Base-by-base conservation (phyloP, 2,329 filamentous ascomycete genomes). In the Stagonosporopsis cucurbitacearum region DNA sequence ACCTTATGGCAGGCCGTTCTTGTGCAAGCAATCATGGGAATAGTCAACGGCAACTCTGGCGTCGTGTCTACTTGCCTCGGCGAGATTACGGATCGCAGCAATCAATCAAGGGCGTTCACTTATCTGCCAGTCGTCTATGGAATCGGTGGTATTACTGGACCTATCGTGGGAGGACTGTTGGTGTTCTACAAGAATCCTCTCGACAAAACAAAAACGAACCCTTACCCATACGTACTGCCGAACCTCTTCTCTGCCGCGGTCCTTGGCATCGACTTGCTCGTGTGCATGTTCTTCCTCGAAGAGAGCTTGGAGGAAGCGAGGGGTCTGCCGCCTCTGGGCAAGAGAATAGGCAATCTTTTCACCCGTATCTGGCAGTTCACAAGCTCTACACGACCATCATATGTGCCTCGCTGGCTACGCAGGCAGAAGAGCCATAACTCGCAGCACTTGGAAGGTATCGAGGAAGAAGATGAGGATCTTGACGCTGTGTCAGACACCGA, bases 71-170 rank as follows among this genome's bases (percentile, higher is more conserved):
- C 95, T 0, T 96, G 94, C 44, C 77, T 99, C 44, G 95, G 95
- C 36, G 95, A 99, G 75, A 89, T 99, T 48, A 99, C 95, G 1
- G 93, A 98, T 72, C 87, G 92, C 50, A 95, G 89, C 61, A 99
- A 99, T 74, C 95, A 99, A 81, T 95, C 91, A 69, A 85, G 85
- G 49, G 95, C 92, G 0, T 99, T 99, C 68, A 95, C 91, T 1
- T 99, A 96, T 79, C 80, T 99, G 37, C 95, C 95, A 0, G 89
- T 98, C 35, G 88, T 98, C n/a, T 99, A 99, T 75, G 94, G 94
- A 4, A 81, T 99, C 30, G 95, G 95, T 17, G 91, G 91, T 39
- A 96, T 99, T 58, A 95, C 93, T 0, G 95, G 95, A 0, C 95
- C 95, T 0, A 87, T 96, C 1, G 78, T 98, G n/a, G 95, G 95